These are phyloP conservation scores for Solanum paucissectum DNA, from an alignment of 257 asterid genomes.

Conservation along the genomic window DNA sequence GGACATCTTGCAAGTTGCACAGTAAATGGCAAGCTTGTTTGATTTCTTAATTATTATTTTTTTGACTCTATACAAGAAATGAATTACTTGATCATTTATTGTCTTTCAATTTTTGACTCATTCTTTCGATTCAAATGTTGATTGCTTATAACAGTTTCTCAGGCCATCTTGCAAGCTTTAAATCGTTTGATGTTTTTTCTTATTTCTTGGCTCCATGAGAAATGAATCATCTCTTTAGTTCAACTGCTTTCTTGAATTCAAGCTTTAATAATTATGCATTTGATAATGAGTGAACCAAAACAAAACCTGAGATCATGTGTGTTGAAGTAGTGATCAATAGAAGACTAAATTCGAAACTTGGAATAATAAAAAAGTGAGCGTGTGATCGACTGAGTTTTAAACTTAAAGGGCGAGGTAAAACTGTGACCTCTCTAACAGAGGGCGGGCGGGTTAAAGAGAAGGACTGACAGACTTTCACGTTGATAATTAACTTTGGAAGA, in stretches of 20 bases:
- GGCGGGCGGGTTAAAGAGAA: neutral
- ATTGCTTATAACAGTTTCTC: neutral
- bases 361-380: neutral
- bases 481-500: neutral
- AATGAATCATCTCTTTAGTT: neutral
- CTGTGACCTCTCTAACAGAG: neutral
- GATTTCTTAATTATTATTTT: neutral
- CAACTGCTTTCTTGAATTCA: neutral
- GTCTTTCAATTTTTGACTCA: neutral
- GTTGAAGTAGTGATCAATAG: neutral
- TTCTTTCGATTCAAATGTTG: neutral
- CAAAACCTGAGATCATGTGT: neutral
- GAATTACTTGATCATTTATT: neutral
- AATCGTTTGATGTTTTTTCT: neutral
- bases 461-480: neutral
- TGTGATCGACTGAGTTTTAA: neutral
- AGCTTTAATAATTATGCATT: neutral
- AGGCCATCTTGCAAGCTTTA: neutral
- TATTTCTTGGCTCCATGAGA: neutral
- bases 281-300: neutral
- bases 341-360: neutral
- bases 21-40: neutral
- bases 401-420: neutral
- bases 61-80: neutral
- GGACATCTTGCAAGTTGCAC: neutral